Evolutionary conservation across 345 rosid genomes (phyloP).

Genomic region (Syzygium oleosum): DNA sequence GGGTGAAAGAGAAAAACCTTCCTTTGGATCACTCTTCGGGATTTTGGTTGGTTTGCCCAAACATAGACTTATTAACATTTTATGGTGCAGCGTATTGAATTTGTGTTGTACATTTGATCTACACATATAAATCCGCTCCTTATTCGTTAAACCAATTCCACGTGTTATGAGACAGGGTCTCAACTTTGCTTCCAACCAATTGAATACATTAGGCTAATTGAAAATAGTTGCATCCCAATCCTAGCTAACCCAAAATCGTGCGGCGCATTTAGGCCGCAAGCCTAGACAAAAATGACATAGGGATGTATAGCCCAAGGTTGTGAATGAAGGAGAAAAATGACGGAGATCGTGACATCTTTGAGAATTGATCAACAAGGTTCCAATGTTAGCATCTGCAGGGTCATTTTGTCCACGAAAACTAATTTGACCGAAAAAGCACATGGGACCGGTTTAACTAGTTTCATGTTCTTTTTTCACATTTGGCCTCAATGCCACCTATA

Average conservation of each 20-base stretch:
- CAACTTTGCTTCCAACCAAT: not conserved
- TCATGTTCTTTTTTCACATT: not conserved
- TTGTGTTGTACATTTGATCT: not conserved
- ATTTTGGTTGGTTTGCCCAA: not conserved
- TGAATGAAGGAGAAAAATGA: not conserved
- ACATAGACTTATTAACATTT: not conserved
- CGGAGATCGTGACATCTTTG: not conserved
- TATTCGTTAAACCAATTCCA: not conserved
- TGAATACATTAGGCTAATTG: not conserved
- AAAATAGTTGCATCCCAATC: not conserved
- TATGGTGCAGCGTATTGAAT: not conserved
- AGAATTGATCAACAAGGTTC: not conserved
- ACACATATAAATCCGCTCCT: not conserved
- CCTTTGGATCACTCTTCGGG: not conserved
- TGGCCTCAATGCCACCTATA: not conserved
- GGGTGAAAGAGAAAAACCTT: not conserved
- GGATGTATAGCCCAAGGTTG: not conserved
- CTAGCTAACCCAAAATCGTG: not conserved
- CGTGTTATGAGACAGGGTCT: not conserved
- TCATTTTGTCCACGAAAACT: not conserved
- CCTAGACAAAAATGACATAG: not conserved
- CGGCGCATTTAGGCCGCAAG: not conserved
- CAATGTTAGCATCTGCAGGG: not conserved
- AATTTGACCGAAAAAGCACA: not conserved
- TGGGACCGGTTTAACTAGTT: not conserved